A percentile compares a stretch with the other conserved stretches of the same genome.
Evolutionary conservation across 208 protist genomes (phyloP).

Genomic region (Acanthamoeba sp.): DNA sequence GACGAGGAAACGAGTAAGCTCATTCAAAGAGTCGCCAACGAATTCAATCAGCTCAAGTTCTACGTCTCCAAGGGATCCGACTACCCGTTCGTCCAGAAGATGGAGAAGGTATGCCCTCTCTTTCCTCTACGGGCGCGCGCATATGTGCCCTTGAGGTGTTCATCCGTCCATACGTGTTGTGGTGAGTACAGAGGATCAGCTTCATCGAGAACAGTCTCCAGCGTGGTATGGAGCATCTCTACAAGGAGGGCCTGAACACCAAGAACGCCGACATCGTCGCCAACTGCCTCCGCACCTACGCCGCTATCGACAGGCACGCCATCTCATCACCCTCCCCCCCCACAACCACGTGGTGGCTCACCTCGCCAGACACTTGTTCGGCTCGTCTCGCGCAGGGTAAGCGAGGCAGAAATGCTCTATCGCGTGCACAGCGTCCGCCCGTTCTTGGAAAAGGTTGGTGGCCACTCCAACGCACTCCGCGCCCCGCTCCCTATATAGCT

Average conservation of each 20-base stretch:
- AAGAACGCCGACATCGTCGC: constrained; percentile 67
- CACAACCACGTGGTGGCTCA: too few species aligned
- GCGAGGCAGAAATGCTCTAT: constrained; percentile 47
- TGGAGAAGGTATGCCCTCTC: constrained; percentile 33
- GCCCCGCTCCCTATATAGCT: too few species aligned
- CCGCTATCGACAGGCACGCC: constrained; percentile 63
- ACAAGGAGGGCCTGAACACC: constrained; percentile 60
- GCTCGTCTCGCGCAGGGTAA: too few species aligned
- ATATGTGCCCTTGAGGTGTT: too few species aligned
- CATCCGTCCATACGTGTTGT: too few species aligned
- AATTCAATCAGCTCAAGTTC: constrained; percentile 77
- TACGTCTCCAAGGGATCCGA: constrained; percentile 61
- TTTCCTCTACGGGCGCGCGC: neutral
- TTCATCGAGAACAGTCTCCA: constrained; percentile 70
- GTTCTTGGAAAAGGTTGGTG: constrained; percentile 68
- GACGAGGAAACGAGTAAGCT: constrained; percentile 72
- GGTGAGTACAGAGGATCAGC: constrained; percentile 27
- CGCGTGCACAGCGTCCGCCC: constrained; percentile 12
- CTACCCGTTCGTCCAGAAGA: constrained; percentile 51
- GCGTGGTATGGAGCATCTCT: constrained; percentile 60
- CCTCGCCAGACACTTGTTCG: too few species aligned
- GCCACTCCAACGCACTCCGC: too few species aligned
- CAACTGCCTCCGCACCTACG: constrained; percentile 68
- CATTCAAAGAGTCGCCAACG: constrained; percentile 63
- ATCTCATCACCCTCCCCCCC: too few species aligned